Conservation (phyloP, 352 stramenopile genomes). For the Phytophthora tentaculata region DNA sequence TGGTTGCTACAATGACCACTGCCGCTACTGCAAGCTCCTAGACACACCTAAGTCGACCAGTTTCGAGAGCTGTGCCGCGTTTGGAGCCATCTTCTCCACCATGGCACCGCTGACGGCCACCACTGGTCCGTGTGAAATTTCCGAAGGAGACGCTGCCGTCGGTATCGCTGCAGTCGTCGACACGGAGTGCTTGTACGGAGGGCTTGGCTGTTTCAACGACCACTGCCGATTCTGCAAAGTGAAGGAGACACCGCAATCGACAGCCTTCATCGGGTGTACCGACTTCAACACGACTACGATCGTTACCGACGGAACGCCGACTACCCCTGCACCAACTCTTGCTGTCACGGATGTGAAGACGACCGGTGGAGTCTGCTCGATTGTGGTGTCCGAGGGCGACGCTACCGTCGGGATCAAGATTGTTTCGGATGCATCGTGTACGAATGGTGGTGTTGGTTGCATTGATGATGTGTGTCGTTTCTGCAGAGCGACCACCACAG, state of each 20-base stretch:
- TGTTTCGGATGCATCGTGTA: conserved; percentile 33
- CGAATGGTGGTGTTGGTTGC: conserved; percentile 40
- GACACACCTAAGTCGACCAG: conserved; percentile 42
- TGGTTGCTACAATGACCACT: conserved; percentile 43
- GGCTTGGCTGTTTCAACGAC: conserved; percentile 46
- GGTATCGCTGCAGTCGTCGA: conserved; percentile 41
- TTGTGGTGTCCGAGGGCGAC: conserved; percentile 23
- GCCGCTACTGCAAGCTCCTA: conserved; percentile 47
- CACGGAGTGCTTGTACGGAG: conserved; percentile 37
- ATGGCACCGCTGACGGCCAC: conserved; percentile 22
- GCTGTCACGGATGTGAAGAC: conserved; percentile 1
- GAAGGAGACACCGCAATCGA: conserved; percentile 38
- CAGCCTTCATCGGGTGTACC: conserved; percentile 23
- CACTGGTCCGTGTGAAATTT: conserved; percentile 30
- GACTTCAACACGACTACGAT: conserved; percentile 21
- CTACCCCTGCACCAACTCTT: conserved; percentile 7
- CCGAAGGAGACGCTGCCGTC: conserved; percentile 29
- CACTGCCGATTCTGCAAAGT: conserved; percentile 53
- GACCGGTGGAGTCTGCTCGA: background rate
- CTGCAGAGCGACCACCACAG: conserved; percentile 38
- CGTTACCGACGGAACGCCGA: conserved; percentile 12
- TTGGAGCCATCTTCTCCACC: conserved; percentile 31
- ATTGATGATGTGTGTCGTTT: conserved; percentile 47
- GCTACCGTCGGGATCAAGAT: conserved; percentile 40
- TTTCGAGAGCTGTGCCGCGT: conserved; percentile 39